Base-by-base conservation (phyloP, 352 stramenopile genomes). In the Phytopythium cucurbitacearum region DNA sequence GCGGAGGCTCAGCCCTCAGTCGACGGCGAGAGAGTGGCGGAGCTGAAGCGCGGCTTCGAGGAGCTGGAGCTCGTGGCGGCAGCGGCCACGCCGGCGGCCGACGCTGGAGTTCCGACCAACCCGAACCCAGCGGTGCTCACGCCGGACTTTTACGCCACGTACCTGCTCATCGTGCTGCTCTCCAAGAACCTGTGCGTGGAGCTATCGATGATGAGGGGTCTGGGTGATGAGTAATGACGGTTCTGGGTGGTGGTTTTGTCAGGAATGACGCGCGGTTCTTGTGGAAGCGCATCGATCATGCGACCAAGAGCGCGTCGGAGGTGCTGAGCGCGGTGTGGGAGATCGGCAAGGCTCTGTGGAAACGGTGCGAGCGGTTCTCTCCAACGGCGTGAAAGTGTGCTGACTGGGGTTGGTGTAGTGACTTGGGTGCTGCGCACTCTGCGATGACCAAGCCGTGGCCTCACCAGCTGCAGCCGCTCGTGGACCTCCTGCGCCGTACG, bases 241-340 rank as follows among this genome's bases (percentile, higher is more conserved):
- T 45, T 50, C 7, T 40, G 4, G 28, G 13, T 7, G 7, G 48
- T 62, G 32, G 28, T 16, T 28, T 43, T 51, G 7, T 9, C 28
- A 81, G 66, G 36, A 86, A 88, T 39, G 76, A 88, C 36, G 76
- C 80, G 38, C 76, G 80, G 7, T 90, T 90, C 42, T 60, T 90
- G 55, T 90, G 80, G 80, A 88, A 88, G 57, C 80, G 80, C 36
- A 82, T 90, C 33, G 48, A 65, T 1, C 1, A 32, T 2, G 68
- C 67, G 32, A 65, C 59, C 5, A 90, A 88, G 57, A 56, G 76
- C 21, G 48, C 39, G 3, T 76, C 68, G 0, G 64, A 84, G 37
- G 53, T 73, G 32, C 63, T 86, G 1, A 39, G 28, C 1, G 65
- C 76, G 3, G 65, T 83, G 10, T 90, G 79, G 79, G 68, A 71